phyloP scores from a whole-genome alignment of 768 basidiomycete genomes.

The Boletus tylopilopsis region DNA sequence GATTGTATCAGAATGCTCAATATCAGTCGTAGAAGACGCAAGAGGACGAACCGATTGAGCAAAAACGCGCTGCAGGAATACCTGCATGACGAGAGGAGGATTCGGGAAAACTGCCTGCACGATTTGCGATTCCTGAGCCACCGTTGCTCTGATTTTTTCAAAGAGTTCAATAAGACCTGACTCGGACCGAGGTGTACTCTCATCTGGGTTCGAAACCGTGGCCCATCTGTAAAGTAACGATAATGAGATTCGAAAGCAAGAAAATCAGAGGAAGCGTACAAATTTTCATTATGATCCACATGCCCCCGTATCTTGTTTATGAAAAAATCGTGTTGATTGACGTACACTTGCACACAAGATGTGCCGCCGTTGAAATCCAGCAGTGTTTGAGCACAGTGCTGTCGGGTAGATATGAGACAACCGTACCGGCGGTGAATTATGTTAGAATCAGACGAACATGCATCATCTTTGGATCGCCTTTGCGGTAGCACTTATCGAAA shows the following conservation, averaged over 20 bases:
- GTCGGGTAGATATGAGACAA: constrained; percentile 11
- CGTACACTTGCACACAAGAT: constrained; percentile 97
- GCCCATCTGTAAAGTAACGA: constrained; percentile 68
- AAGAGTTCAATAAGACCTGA: constrained; percentile 77
- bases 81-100: constrained; percentile 94
- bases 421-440: constrained; percentile 1
- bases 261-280: constrained; percentile 41
- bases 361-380: constrained; percentile 97
- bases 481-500: constrained; percentile 93
- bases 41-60: constrained; percentile 78
- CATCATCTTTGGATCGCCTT: constrained; percentile 99
- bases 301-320: constrained; percentile 83
- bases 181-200: constrained; percentile 72
- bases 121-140: constrained; percentile 94
- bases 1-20: constrained; percentile 3
- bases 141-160: constrained; percentile 83
- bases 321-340: constrained; percentile 99
- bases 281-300: constrained; percentile 49
- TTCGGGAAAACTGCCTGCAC: constrained; percentile 99
- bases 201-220: constrained; percentile 73
- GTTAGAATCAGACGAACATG: constrained; percentile 54
- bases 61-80: constrained; percentile 95
- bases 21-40: not conserved
- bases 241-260: not conserved
- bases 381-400: constrained; percentile 97